phyloP scores from a whole-genome alignment of 441 rosid genomes.

The Pelargonium australe region DNA sequence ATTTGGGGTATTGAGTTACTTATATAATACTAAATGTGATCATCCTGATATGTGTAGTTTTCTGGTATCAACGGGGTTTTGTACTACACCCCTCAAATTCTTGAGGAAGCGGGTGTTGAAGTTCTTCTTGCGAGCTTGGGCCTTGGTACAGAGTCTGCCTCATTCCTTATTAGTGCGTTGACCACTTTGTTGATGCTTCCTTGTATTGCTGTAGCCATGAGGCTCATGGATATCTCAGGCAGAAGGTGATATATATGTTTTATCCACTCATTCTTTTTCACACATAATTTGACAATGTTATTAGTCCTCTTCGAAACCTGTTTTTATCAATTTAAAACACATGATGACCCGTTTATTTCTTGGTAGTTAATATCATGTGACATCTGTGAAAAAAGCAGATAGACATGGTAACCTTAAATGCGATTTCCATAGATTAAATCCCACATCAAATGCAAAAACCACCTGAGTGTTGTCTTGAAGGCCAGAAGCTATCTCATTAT shows the following conservation, averaged over 20 bases:
- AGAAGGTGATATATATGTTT: constrained; percentile 39
- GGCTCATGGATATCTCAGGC: constrained; percentile 66
- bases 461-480: no score
- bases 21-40: background rate
- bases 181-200: constrained; percentile 75
- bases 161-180: constrained; percentile 67
- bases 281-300: background rate
- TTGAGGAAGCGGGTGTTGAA: constrained; percentile 60
- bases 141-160: constrained; percentile 52
- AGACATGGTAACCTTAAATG: no score
- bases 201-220: constrained; percentile 62
- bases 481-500: no score
- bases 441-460: no score
- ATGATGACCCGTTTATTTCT: no score
- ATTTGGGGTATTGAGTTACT: background rate
- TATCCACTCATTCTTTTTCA: background rate
- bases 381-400: no score
- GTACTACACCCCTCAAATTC: constrained; percentile 78
- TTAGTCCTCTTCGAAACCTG: no score
- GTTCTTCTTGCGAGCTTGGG: constrained; percentile 55
- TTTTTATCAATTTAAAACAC: no score
- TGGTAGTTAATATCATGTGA: no score
- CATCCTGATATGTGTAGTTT: constrained; percentile 32
- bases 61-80: constrained; percentile 76
- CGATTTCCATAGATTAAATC: no score